Percentiles rank a stretch among this genome's conserved stretches.
Evolutionary conservation across 106 monocot genomes (phyloP).

Genomic region (Triglochin maritima): DNA sequence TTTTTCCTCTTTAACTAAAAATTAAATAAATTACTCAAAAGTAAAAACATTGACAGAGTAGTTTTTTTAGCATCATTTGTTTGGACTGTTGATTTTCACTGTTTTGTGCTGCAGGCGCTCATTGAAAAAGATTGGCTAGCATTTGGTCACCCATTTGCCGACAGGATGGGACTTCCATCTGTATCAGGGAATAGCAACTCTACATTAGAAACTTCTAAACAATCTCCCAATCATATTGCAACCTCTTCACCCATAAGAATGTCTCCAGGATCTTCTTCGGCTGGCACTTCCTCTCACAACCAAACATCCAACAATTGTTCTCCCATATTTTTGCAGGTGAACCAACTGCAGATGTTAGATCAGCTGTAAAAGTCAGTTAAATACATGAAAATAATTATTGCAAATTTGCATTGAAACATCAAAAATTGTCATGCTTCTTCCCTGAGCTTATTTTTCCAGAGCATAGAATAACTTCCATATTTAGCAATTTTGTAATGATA

Average conservation of each 20-base stretch:
- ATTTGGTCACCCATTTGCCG: constrained; percentile 99
- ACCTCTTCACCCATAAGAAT: constrained; percentile 43
- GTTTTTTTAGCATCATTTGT: neutral
- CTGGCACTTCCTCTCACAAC: constrained; percentile 40
- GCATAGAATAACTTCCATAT: no score
- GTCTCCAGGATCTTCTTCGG: constrained; percentile 38
- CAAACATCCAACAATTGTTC: constrained; percentile 72
- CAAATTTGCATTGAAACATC: no score
- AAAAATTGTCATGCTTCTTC: no score
- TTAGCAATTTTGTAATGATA: no score
- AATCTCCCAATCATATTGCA: constrained; percentile 51
- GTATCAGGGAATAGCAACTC: constrained; percentile 29
- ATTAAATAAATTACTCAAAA: neutral
- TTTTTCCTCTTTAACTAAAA: neutral
- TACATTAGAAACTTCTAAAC: constrained; percentile 47
- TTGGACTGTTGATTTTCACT: neutral
- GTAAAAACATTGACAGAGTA: neutral
- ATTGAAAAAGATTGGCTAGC: constrained; percentile 99
- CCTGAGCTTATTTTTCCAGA: no score
- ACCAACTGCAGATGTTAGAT: neutral
- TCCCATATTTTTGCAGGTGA: constrained; percentile 96
- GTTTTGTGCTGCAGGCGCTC: constrained; percentile 44
- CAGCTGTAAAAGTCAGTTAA: no score
- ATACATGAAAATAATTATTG: no score
- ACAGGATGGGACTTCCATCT: constrained; percentile 80